phyloP scores from a whole-genome alignment of 352 stramenopile genomes.

The Phytophthora idaei region DNA sequence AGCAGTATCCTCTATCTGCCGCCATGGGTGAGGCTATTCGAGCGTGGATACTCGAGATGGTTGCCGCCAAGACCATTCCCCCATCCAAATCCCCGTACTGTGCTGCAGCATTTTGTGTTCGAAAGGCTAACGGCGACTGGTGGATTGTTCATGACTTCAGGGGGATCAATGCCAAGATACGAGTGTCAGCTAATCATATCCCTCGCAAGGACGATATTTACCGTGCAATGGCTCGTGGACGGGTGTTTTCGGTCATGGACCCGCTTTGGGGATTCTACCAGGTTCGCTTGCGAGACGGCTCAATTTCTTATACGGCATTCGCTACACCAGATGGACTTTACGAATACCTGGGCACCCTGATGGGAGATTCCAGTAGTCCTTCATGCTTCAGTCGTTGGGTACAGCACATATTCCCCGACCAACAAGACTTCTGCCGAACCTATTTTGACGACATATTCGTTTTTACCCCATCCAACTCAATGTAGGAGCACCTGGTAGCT shows the following conservation, averaged over 20 bases:
- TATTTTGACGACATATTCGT: conserved; percentile 17
- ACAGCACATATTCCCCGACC: not conserved
- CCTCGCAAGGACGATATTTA: not conserved
- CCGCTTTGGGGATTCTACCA: conserved; percentile 9
- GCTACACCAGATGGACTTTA: conserved; percentile 7
- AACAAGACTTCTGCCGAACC: not conserved
- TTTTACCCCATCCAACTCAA: not conserved
- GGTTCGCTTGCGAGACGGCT: not conserved
- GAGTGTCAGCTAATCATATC: not conserved
- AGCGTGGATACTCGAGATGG: not conserved
- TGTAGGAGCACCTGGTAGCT: conserved; percentile 4
- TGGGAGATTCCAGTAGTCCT: conserved; percentile 14
- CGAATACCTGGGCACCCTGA: conserved; percentile 9
- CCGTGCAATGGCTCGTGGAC: not conserved
- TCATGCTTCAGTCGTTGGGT: conserved; percentile 4
- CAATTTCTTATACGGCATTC: conserved; percentile 15
- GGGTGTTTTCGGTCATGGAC: conserved; percentile 4
- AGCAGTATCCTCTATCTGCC: not conserved
- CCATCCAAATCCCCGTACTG: conserved; percentile 3
- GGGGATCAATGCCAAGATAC: not conserved
- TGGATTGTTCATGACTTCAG: conserved; percentile 3
- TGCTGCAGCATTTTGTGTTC: not conserved
- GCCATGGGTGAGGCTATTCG: not conserved
- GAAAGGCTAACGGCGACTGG: not conserved
- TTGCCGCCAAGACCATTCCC: not conserved